Evolutionary conservation across 1,139 yeast genomes (phyloP), one percentile per base, ranked within the genome.

Genomic region (Debaryomyces sp.): DNA sequence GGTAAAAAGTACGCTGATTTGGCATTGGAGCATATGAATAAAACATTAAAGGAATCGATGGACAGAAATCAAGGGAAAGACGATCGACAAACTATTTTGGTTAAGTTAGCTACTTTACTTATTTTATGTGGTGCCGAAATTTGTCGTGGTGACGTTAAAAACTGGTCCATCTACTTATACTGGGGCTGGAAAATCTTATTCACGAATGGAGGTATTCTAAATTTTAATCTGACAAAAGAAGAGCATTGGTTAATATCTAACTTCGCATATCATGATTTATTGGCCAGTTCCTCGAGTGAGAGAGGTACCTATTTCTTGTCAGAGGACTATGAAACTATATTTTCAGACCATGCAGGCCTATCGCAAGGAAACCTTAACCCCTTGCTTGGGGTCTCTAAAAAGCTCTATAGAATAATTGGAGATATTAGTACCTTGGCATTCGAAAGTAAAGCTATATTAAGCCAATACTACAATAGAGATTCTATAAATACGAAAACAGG

Each of bases 231-330:
- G 43, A 81, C 81, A 61, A 82, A 80, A 54, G 83, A 80, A 50
- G 82, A 82, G 52, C 83, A 85, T 52, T 89, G 94, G 88, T 71
- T 89, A 48, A 82, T 87, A 23, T 81, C 90, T n/a, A 87, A 85
- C 63, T 89, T 86, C 67, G 90, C 91, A 1, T 89, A 88, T 61
- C 96, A 89, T 63, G 96, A 88, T 60, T 77, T 89, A 36, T 71
- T 87, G 54, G 84, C 94, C 1, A 78, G 85, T 46, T 80, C 87
- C 12, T 74, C 76, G 32, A 71, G 78, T 44, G 82, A 80, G 47
- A 62, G 85, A 43, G 84, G 84, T 1, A 76, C 86, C 0, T 82
- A 81, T 58, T 84, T 84, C 60, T 76, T 82, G 0, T 67, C 78
- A 22, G 69, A 70, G 13, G 82, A 81, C 40, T 87, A 88, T 63